These are phyloP conservation scores for Neurospora sp. DNA, from an alignment of 495 filamentous ascomycete genomes.

Conservation along the genomic window DNA sequence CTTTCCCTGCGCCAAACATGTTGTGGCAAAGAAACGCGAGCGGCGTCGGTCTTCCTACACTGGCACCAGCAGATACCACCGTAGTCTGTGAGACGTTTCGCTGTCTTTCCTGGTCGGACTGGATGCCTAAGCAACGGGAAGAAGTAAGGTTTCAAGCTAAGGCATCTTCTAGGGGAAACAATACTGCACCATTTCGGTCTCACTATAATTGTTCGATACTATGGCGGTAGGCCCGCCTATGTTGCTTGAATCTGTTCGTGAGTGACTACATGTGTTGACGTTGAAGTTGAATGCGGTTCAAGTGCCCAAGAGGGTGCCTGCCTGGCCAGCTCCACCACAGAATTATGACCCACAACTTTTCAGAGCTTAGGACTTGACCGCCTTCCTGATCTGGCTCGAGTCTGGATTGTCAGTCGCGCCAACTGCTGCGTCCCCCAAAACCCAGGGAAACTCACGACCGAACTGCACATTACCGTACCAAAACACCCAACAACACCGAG, in stretches of 20 bases:
- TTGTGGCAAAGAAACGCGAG: not conserved
- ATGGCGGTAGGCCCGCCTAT: not conserved
- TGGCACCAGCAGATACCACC: not conserved
- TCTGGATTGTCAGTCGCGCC: not conserved
- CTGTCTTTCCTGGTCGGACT: not conserved
- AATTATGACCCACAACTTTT: not conserved
- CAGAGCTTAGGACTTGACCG: not conserved
- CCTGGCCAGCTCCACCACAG: not conserved
- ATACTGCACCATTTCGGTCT: not conserved
- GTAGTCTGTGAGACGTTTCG: not conserved
- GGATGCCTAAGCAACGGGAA: not conserved
- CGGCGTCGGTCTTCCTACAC: not conserved
- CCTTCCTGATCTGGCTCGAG: not conserved
- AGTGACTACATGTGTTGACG: not conserved
- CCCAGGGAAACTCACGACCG: not conserved
- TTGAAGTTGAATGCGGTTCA: not conserved
- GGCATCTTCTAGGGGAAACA: not conserved
- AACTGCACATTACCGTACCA: not conserved
- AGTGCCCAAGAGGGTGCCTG: not conserved
- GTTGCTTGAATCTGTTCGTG: not conserved
- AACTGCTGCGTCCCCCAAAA: not conserved
- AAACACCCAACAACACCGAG: not conserved
- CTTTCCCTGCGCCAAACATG: not conserved
- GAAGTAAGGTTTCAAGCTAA: not conserved
- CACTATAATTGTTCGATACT: not conserved